These are phyloP conservation scores for Trametes elegans DNA, from an alignment of 768 basidiomycete species.

Conservation along the genomic window DNA sequence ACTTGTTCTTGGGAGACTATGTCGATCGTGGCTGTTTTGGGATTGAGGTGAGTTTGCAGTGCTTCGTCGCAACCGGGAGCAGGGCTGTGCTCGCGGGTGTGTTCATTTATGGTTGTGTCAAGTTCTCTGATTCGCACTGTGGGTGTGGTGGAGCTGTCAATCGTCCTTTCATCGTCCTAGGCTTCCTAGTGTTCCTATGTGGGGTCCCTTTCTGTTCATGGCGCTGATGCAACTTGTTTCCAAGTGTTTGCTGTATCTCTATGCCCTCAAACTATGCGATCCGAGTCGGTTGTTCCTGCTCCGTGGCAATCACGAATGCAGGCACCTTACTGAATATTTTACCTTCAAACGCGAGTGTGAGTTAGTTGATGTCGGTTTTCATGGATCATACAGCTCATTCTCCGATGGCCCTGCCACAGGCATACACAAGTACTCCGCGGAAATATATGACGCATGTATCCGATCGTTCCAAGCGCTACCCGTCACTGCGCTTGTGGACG, in stretches of 20 bases:
- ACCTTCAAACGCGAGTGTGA: slow-evolving; percentile 97
- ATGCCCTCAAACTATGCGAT: slow-evolving; percentile 88
- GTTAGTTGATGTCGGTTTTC: slow-evolving; percentile 20
- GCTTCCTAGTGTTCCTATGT: too few relatives aligned
- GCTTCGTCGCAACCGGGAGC: too few relatives aligned
- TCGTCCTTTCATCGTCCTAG: neutral
- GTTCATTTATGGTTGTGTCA: too few relatives aligned
- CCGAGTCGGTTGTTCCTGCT: slow-evolving; percentile 81
- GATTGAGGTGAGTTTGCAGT: slow-evolving; percentile 51
- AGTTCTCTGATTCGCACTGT: too few relatives aligned
- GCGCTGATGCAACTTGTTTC: neutral
- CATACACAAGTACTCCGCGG: slow-evolving; percentile 84
- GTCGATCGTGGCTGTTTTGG: slow-evolving; percentile 95
- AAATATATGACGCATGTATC: slow-evolving; percentile 91
- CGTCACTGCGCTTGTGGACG: slow-evolving; percentile 87
- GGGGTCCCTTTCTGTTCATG: neutral
- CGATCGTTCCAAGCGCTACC: slow-evolving; percentile 89
- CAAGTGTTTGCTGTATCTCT: slow-evolving; percentile 89
- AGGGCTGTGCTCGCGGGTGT: too few relatives aligned
- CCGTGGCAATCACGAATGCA: slow-evolving; percentile 96
- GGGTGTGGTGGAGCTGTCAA: too few relatives aligned
- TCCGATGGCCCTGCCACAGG: slow-evolving; percentile 52
- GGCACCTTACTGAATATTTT: slow-evolving; percentile 95
- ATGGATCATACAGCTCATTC: slow-evolving; percentile 1
- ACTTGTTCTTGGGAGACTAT: slow-evolving; percentile 95